A percentile compares a stretch with the other conserved stretches of the same genome.
Conservation (phyloP, 805 yeast genomes). For the Saccharomyces jurei region DNA sequence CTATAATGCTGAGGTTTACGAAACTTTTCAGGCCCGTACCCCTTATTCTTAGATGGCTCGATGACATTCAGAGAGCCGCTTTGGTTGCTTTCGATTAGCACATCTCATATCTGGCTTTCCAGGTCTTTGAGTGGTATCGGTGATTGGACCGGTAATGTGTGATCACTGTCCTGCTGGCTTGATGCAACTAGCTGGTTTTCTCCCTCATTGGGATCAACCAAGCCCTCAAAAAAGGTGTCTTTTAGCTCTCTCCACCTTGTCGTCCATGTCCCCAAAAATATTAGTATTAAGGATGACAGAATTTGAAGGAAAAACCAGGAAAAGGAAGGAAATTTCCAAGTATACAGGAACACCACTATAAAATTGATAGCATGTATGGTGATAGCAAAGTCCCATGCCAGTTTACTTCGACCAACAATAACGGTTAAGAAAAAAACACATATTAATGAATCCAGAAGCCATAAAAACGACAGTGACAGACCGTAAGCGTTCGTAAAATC, state of each 20-base stretch:
- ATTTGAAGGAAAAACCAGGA: conserved; percentile 83
- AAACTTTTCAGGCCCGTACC: not conserved
- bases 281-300: conserved; percentile 58
- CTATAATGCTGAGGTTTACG: not conserved
- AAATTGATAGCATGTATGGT: conserved; percentile 81
- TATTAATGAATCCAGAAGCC: conserved; percentile 78
- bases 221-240: conserved; percentile 81
- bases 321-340: conserved; percentile 62
- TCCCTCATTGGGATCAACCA: conserved; percentile 46
- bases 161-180: not conserved
- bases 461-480: conserved; percentile 57
- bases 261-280: conserved; percentile 78
- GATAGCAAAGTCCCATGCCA: conserved; percentile 95
- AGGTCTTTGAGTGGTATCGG: conserved; percentile 13
- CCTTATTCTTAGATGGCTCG: not conserved
- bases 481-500: conserved; percentile 75
- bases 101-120: conserved; percentile 8
- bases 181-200: not conserved
- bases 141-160: not conserved
- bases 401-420: conserved; percentile 83
- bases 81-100: not conserved
- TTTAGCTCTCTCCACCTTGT: conserved; percentile 87
- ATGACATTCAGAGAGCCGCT: not conserved
- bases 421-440: conserved; percentile 79
- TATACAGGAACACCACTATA: conserved; percentile 55